These are phyloP conservation scores for Atalantia buxifolia DNA, from an alignment of 345 rosid genomes.

Conservation along the genomic window DNA sequence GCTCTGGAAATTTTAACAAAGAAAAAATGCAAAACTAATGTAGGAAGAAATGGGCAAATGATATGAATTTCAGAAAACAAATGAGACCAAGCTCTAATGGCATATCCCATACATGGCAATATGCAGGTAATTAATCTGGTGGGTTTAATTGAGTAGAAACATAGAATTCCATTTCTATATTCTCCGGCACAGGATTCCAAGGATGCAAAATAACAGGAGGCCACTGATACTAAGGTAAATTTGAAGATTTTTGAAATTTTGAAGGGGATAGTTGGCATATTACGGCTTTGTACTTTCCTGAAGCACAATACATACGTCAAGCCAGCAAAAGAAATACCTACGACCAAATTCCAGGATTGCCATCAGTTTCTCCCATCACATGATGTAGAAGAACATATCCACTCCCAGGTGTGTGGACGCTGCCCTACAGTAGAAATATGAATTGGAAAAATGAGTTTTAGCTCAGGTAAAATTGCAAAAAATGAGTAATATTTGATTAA, in stretches of 20 bases:
- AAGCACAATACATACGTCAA: slow-evolving; percentile 12
- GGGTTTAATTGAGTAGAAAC: background rate
- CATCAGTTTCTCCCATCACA: slow-evolving; percentile 90
- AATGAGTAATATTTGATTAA: background rate
- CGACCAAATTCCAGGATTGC: slow-evolving; percentile 88
- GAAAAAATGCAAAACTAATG: background rate
- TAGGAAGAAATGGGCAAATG: background rate
- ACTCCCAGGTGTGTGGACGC: slow-evolving; percentile 74
- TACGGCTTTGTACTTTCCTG: slow-evolving; percentile 16
- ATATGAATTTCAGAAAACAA: background rate
- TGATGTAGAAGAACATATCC: slow-evolving; percentile 95
- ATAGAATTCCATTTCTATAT: background rate
- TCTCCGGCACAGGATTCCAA: background rate
- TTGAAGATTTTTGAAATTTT: background rate
- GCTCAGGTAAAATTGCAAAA: background rate
- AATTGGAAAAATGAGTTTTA: slow-evolving; percentile 11
- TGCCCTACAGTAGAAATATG: slow-evolving; percentile 41
- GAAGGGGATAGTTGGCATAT: slow-evolving; percentile 2
- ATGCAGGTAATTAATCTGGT: background rate
- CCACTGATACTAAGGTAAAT: background rate
- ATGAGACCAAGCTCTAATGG: background rate
- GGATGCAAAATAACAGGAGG: background rate
- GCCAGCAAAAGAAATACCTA: slow-evolving; percentile 40
- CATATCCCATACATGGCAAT: background rate
- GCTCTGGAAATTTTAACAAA: background rate